phyloP scores from a whole-genome alignment of 495 filamentous ascomycete genomes.

The Hyaloscypha hepaticicola region DNA sequence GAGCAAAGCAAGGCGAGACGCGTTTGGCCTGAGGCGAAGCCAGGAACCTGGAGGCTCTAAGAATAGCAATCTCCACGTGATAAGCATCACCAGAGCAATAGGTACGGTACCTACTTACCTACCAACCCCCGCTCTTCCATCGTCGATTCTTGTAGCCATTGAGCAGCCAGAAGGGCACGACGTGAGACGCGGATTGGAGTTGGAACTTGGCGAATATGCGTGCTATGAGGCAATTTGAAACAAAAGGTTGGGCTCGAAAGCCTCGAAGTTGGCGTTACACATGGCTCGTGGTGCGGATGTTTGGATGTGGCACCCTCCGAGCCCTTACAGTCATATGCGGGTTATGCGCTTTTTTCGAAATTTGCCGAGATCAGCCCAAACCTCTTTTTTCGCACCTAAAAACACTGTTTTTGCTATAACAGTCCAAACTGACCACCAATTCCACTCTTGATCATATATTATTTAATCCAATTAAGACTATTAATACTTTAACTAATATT shows the following conservation, averaged over 20 bases:
- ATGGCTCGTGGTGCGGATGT: background rate
- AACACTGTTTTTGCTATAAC: no score
- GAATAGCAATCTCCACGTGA: background rate
- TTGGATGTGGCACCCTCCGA: slow-evolving; percentile 4
- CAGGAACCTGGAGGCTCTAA: background rate
- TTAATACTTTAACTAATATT: no score
- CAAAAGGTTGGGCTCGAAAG: background rate
- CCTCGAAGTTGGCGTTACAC: background rate
- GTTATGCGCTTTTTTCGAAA: no score
- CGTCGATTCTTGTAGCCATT: background rate
- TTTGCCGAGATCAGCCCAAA: no score
- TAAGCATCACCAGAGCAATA: background rate
- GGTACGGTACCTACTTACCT: background rate
- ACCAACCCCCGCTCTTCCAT: background rate
- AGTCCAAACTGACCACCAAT: no score
- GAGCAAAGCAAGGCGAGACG: background rate
- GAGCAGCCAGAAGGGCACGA: background rate
- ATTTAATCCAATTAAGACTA: no score
- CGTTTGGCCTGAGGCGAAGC: background rate
- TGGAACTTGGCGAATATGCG: background rate
- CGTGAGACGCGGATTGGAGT: background rate
- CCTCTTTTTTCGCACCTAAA: no score
- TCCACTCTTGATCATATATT: no score
- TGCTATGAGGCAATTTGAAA: background rate
- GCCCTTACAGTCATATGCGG: no score